Base-by-base conservation (phyloP, 768 basidiomycete genomes). In the Termitomyces sp. region DNA sequence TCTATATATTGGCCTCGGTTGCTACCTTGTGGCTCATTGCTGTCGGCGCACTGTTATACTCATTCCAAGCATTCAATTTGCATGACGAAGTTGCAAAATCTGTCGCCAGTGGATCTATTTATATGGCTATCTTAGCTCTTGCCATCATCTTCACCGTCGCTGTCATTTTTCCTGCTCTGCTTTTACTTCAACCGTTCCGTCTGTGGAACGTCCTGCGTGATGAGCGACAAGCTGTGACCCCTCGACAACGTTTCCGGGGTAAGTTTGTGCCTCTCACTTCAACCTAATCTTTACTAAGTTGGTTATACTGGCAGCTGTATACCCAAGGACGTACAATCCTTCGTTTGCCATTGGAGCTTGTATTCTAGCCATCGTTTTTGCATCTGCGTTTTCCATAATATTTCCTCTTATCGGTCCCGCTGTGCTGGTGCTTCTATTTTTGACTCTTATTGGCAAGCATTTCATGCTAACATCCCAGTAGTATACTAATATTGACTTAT, bases 181-280 rank as follows among this genome's bases (percentile, higher is more conserved):
- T 90, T 42, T 60, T 92, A 60, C 75, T 94, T n/a, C 90, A 90
- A 68, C 88, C 88, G 8, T 60, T 79, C 36, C 79, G 84, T 31
- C 70, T 92, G 26, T 83, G 82, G 81, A 75, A 69, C 51, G 80
- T 87, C 20, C 58, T 82, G 41, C 75, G 76, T 31, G 77, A 81
- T 3, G 82, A 87, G 66, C 79, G 73, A 58, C 74, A 77, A 33
- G 85, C 87, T 10, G 64, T 87, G 22, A 94, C 91, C 8, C 91
- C 91, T 46, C 78, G 91, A 39, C 86, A 92, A 68, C 77, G 82
- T 20, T 94, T 92, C 73, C 74, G 90, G 75, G 83, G 90, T 90
- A 63, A 57, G 82, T 70, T 13, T 37, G 5, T 28, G 16, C 51
- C 36, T 29, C 51, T 49, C 39, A 50, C 39, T 15, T 33, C 31